Base-by-base conservation (phyloP, 2,329 filamentous ascomycete species). In the Raffaelea ambrosiae region DNA sequence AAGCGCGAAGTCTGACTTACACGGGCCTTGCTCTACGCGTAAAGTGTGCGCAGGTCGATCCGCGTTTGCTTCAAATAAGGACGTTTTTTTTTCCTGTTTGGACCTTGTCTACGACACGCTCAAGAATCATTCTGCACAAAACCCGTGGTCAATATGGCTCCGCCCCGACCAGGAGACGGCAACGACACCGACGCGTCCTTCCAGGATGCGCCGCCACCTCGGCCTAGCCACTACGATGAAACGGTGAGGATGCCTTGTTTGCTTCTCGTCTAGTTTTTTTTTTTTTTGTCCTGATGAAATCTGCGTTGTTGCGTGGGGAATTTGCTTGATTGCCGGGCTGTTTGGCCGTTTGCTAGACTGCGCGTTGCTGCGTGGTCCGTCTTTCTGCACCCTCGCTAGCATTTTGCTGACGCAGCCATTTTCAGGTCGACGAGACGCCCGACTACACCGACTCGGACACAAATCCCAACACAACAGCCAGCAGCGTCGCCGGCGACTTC, bases 401-500 rank as follows among this genome's bases (percentile, higher is more conserved):
- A 9, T 18, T n/a, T 19, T 22, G 20, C n/a, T 39, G 20, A 47
- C 47, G 13, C 44, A 29, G 13, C 26, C 7, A 13, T 21, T 18
- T n/a, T 13, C 21, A 76, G 79, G 72, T 82, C 38, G 79, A 83
- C 54, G 79, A 83, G 56, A 83, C 80, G 7, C 78, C 79, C 43
- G 80, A 83, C 57, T 82, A 77, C 58, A 80, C 78, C 50, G 80
- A 83, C 53, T 82, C 79, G 10, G 80, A 84, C 57, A 82, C 79
- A 18, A 82, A 83, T 53, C 77, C 78, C 10, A 83, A 83, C 56
- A 83, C 79, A 13, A 82, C 79, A 44, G 88, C 86, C 47, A 95
- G 88, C 70, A 96, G 90, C 65, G 81, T 95, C 57, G 82, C 77
- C 48, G 91, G 89, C 47, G 91, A 96, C 57, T 67, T 70, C 40